phyloP scores from a whole-genome alignment of 176 grass and related monocot genomes.

The Melocanna baccifera region DNA sequence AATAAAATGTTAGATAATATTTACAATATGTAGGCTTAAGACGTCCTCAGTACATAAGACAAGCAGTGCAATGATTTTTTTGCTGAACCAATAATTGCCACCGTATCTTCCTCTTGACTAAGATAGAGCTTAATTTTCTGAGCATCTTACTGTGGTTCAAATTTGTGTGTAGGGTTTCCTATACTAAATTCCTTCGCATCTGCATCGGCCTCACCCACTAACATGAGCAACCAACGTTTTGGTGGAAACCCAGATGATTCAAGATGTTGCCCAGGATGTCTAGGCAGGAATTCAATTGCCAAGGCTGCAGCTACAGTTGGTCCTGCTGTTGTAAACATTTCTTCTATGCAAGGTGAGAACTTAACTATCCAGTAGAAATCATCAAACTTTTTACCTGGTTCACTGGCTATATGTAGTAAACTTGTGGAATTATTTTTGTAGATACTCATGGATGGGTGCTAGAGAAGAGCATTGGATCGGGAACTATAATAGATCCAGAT shows the following conservation, averaged over 20 bases:
- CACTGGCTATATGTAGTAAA: background rate
- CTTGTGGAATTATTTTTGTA: slow-evolving; percentile 37
- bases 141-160: slow-evolving; percentile 16
- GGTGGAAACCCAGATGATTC: slow-evolving; percentile 49
- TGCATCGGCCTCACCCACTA: slow-evolving; percentile 31
- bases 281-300: slow-evolving; percentile 63
- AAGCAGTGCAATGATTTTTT: background rate
- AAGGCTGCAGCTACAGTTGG: slow-evolving; percentile 63
- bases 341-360: slow-evolving; percentile 41
- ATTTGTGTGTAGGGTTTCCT: slow-evolving; percentile 25
- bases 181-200: slow-evolving; percentile 35
- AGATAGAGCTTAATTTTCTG: background rate
- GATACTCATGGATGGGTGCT: slow-evolving; percentile 42
- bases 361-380: background rate
- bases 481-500: slow-evolving; percentile 86
- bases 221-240: slow-evolving; percentile 31
- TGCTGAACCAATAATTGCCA: background rate
- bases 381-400: background rate
- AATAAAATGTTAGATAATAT: background rate
- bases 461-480: slow-evolving; percentile 58
- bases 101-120: background rate
- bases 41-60: background rate
- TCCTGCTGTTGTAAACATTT: slow-evolving; percentile 88
- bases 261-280: slow-evolving; percentile 49
- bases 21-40: background rate